Conservation (phyloP, 139 green algal species). For the Coelastrella sp. region DNA sequence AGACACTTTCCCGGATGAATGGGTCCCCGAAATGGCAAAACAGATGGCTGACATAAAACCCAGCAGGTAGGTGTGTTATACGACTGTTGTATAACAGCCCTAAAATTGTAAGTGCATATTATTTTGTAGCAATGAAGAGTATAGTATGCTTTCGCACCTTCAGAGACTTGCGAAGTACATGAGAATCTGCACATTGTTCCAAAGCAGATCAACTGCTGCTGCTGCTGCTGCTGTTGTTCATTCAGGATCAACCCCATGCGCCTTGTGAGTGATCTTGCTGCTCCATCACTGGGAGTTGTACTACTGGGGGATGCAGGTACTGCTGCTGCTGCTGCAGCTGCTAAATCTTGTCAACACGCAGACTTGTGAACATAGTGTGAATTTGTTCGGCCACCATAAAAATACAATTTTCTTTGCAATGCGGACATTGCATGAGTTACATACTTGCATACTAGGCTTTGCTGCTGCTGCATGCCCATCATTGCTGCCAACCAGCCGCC, state of each 20-base stretch:
- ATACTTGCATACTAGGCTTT: no score
- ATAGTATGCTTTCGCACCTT: no score
- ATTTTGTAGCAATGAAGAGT: not conserved
- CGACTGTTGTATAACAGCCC: not conserved
- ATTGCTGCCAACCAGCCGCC: not conserved
- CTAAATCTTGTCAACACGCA: no score
- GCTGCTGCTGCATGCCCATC: no score
- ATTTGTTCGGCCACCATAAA: no score
- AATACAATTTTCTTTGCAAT: no score
- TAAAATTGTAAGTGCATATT: not conserved
- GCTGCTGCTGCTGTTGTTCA: constrained; percentile 21
- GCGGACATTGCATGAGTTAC: no score
- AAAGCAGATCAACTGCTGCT: not conserved
- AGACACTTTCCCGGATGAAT: not conserved
- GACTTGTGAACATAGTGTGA: no score
- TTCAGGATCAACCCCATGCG: constrained; percentile 47
- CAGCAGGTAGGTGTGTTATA: constrained; percentile 33
- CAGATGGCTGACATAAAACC: constrained; percentile 19
- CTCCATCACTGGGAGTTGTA: not conserved
- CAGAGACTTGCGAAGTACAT: no score
- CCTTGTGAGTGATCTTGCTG: constrained; percentile 1
- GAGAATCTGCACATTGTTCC: no score
- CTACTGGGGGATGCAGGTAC: constrained; percentile 46
- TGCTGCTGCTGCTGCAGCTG: not conserved
- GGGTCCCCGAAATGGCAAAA: constrained; percentile 34